A percentile compares a stretch with the other conserved stretches of the same genome.
These are phyloP conservation scores for Carex cristatella DNA, from an alignment of 176 grass and related monocot species.

Conservation along the genomic window DNA sequence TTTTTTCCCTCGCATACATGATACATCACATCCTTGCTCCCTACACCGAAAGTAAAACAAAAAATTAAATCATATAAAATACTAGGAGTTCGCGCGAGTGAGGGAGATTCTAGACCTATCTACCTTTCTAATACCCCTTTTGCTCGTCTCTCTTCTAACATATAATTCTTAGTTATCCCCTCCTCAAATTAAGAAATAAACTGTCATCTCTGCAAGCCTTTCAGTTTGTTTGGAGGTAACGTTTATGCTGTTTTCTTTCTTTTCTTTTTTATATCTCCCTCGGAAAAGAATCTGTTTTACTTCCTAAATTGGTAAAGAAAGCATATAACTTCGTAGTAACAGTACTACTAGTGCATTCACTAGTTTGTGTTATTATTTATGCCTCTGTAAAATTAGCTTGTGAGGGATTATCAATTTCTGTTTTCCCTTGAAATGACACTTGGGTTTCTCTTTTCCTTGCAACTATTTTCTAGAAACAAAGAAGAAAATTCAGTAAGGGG, in stretches of 20 bases:
- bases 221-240: constrained; percentile 14
- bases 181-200: neutral
- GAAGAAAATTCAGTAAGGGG: neutral
- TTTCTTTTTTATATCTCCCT: neutral
- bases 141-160: neutral
- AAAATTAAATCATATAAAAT: neutral
- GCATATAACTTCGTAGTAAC: neutral
- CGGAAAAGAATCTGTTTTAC: constrained; percentile 1
- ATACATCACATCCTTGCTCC: neutral
- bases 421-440: neutral
- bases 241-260: neutral
- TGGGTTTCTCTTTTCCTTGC: neutral
- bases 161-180: neutral
- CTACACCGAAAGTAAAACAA: neutral
- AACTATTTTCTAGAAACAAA: neutral
- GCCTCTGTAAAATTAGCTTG: neutral
- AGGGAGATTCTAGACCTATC: neutral
- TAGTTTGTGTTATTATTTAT: neutral
- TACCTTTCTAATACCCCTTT: neutral
- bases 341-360: neutral
- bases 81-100: neutral
- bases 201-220: neutral
- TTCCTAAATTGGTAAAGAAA: neutral
- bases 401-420: neutral
- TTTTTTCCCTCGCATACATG: too few relatives aligned